Base-by-base conservation (phyloP, 2,329 filamentous ascomycete genomes). In the Fusarium tricinctum region DNA sequence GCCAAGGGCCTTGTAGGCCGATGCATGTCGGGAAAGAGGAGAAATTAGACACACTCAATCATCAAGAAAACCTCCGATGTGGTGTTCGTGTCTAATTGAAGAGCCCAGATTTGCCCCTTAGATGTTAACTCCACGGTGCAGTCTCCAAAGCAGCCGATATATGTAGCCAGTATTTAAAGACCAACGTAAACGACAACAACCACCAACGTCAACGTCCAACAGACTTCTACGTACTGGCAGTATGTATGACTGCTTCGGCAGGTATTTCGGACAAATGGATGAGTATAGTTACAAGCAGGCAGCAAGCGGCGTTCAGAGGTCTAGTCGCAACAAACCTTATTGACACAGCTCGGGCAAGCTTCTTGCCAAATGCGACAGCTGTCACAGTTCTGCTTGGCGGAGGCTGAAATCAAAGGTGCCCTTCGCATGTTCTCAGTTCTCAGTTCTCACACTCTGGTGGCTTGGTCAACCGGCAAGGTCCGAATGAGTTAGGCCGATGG, bases 381-480 rank as follows among this genome's bases (percentile, higher is more conserved):
- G 23, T 42, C 35, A 38, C 33, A 38, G 52, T 46, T 60, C 49
- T 38, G 28, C 28, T 30, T 38, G 48, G 50, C 38, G 54, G 32
- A 63, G 46, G 54, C 39, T 63, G 66, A 57, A 59, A 58, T 56
- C 47, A 33, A 63, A 47, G 20, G 10, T 40, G 51, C 35, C 35
- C 14, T 14, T 12, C 13, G 30, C 12, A 26, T 26, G 26, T 8
- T 30, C 28, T 8, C n/a, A n/a, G 26, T 3, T 28, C 26, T 28
- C 26, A 9, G 26, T 12, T 28, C 30, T 51, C 43, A 50, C 44
- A 17, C 58, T 53, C 59, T 45, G 39, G 65, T 73, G 66, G 70
- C 71, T 74, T 66, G 50, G 47, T 33, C 49, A 17, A 50, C 60
- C 70, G 71, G 71, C 56, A 71, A 73, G 66, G 58, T 73, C 71